Evolutionary conservation across 192 early-diverging fungal genomes (phyloP), one percentile per base, ranked within the genome.

Genomic region (Chytriomyces hyalinus): DNA sequence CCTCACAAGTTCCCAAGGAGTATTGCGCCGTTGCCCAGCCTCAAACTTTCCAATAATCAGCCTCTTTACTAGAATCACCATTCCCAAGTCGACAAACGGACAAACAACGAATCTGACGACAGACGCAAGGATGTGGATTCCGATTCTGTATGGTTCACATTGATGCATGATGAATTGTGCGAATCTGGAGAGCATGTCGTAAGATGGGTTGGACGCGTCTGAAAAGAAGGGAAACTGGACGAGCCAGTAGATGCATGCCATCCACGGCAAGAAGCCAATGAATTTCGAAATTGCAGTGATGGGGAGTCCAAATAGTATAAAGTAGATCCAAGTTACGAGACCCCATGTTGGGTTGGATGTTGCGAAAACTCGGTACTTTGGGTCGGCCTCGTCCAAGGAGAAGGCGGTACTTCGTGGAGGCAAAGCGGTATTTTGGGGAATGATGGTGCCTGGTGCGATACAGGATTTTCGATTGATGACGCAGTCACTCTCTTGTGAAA

Each of bases 221-320:
- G 43, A 67, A 64, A 78, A 81, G 60, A 80, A 75, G 8, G 67
- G 75, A 28, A 67, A 71, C 11, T 68, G 45, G 68, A 78, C 77
- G 17, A 84, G 80, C 70, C 81, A 70, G 62, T 75, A 79, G 49
- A 84, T 70, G n/a, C 60, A 66, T 45, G 60, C 51, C 53, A 81
- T 65, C 84, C 84, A 85, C 20, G 84, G 84, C 7, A 84, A 13
- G 22, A 61, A 50, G 7, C 80, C 45, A 71, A 85, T 36, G 50
- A 84, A 70, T n/a, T 78, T 65, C 49, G 57, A 50, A 47, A 83
- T 43, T n/a, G 78, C 24, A 9, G 82, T 28, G 3, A 81, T 20
- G 5, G 84, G 84, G 59, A 70, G 51, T 6, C 81, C 79, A 50
- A 85, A 4, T 6, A 82, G 5, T 15, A 60, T 7, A 6, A 75